These are phyloP conservation scores for Eurotiales sp. DNA, from an alignment of 2,329 filamentous ascomycete species.

Conservation along the genomic window DNA sequence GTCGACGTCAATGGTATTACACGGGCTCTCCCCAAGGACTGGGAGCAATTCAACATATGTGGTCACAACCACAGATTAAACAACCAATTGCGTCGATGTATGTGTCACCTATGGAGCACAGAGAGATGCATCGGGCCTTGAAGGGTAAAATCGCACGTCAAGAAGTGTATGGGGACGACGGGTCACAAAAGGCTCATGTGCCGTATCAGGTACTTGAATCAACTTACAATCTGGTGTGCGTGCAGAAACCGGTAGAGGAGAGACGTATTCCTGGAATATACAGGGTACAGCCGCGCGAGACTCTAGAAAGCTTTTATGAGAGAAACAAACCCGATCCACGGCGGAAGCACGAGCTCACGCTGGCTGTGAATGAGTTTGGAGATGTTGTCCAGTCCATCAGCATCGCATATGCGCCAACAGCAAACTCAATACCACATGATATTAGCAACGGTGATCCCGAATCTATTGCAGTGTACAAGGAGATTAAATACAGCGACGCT, in stretches of 20 bases:
- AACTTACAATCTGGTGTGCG: neutral
- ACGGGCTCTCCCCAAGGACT: neutral
- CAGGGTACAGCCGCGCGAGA: neutral
- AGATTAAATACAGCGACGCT: too few species aligned
- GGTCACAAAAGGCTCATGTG: neutral
- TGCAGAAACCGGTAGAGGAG: neutral
- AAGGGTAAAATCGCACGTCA: conserved; percentile 7
- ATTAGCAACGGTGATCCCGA: too few species aligned
- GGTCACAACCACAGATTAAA: too few species aligned
- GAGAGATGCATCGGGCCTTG: conserved; percentile 13
- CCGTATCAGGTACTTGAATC: neutral
- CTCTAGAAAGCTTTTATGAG: neutral
- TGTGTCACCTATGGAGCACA: neutral
- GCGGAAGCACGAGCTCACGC: neutral
- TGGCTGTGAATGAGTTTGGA: neutral
- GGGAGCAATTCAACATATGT: neutral
- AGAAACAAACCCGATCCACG: neutral
- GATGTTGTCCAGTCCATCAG: neutral
- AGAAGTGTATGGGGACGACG: conserved; percentile 14
- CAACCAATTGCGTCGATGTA: too few species aligned
- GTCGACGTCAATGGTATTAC: neutral
- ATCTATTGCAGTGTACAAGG: too few species aligned
- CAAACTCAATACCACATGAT: too few species aligned
- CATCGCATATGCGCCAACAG: too few species aligned
- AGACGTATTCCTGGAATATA: neutral